phyloP scores from a whole-genome alignment of 768 basidiomycete species.

The Mycena metata region DNA sequence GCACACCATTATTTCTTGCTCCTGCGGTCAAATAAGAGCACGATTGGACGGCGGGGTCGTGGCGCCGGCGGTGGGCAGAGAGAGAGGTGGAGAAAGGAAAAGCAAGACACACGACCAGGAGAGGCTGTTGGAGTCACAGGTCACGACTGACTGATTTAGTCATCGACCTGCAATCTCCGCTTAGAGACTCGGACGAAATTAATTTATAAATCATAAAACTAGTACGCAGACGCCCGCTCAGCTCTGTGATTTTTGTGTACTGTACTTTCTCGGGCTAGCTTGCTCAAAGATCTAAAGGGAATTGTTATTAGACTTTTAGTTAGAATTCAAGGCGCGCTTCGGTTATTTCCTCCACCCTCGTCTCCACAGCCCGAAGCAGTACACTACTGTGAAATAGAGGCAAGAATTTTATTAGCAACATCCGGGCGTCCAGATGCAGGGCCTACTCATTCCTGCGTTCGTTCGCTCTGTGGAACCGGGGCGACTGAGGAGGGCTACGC shows the following conservation, averaged over 20 bases:
- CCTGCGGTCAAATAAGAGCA: conserved; percentile 26
- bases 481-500: conserved; percentile 52
- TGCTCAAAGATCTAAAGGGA: conserved; percentile 51
- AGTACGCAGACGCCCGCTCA: too few species aligned
- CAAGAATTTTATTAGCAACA: too few species aligned
- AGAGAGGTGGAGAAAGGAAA: neutral
- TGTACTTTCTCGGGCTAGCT: conserved; percentile 58
- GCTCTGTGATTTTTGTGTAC: conserved; percentile 32
- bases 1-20: conserved; percentile 35
- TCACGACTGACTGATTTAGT: too few species aligned
- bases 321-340: conserved; percentile 34
- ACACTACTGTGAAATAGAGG: conserved; percentile 67
- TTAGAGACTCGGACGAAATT: too few species aligned
- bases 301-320: neutral
- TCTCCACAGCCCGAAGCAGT: conserved; percentile 69
- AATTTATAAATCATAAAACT: too few species aligned
- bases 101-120: too few species aligned
- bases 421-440: too few species aligned
- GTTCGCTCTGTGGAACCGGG: conserved; percentile 52
- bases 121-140: conserved; percentile 18
- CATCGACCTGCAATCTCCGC: too few species aligned
- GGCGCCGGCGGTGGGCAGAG: conserved; percentile 4
- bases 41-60: neutral
- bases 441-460: conserved; percentile 60
- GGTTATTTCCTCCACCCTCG: conserved; percentile 67